A percentile compares a stretch with the other conserved stretches of the same genome.
These are phyloP conservation scores for Fusarium heterosporum DNA, from an alignment of 2,329 filamentous ascomycete genomes.

Conservation along the genomic window DNA sequence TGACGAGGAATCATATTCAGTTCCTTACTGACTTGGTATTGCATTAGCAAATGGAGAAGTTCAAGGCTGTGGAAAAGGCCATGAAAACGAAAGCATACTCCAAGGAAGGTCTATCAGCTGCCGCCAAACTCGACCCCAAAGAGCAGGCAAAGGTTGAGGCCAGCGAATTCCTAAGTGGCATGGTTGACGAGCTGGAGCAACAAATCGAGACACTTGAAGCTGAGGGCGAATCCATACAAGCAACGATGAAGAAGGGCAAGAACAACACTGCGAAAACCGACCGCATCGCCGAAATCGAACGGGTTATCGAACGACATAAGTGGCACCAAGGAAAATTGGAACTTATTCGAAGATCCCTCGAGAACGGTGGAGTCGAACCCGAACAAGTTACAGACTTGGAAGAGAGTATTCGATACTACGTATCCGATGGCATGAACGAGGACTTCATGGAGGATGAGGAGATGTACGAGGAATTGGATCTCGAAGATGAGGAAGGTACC, in stretches of 20 bases:
- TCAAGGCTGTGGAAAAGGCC: constrained; percentile 99
- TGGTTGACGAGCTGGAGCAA: constrained; percentile 92
- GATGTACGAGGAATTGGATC: constrained; percentile 93
- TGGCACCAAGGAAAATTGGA: constrained; percentile 96
- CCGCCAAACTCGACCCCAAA: constrained; percentile 94
- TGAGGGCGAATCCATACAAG: constrained; percentile 86
- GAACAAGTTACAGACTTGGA: constrained; percentile 90
- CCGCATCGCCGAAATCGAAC: constrained; percentile 86
- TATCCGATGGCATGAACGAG: constrained; percentile 86
- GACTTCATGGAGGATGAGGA: constrained; percentile 95
- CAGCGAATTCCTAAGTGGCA: constrained; percentile 84
- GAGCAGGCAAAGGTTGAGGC: constrained; percentile 94
- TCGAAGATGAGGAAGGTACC: constrained; percentile 90
- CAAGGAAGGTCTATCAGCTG: constrained; percentile 93
- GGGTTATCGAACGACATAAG: constrained; percentile 89
- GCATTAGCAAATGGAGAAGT: constrained; percentile 94
- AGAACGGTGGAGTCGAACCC: constrained; percentile 91
- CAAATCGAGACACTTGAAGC: constrained; percentile 95
- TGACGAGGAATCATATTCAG: constrained; percentile 14
- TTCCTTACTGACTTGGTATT: constrained; percentile 33
- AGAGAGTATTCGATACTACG: constrained; percentile 94
- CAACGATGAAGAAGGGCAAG: constrained; percentile 95
- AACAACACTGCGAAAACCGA: constrained; percentile 86
- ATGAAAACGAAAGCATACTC: constrained; percentile 99
- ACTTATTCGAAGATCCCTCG: constrained; percentile 86